These are phyloP conservation scores for Euclidium syriacum DNA, from an alignment of 345 rosid species.

Conservation along the genomic window DNA sequence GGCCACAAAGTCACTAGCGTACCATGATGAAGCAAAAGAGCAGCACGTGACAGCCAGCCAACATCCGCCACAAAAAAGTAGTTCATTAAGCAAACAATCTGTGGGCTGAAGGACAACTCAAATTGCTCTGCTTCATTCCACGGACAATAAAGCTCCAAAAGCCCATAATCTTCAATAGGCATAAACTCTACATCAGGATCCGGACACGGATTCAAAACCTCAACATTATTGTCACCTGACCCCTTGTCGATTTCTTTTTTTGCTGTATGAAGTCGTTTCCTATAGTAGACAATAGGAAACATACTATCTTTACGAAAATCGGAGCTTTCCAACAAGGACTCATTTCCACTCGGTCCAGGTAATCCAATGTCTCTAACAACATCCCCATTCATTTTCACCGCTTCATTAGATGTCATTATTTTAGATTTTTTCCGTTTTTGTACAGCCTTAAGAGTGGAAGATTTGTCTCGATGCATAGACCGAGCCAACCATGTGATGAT, in stretches of 20 bases:
- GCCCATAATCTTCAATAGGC: constrained; percentile 37
- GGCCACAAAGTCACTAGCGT: constrained; percentile 56
- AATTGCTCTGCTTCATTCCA: constrained; percentile 34
- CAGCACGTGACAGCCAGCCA: constrained; percentile 39
- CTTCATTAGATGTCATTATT: constrained; percentile 22
- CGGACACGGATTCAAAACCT: constrained; percentile 21
- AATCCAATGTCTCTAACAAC: constrained; percentile 29
- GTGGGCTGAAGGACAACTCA: constrained; percentile 36
- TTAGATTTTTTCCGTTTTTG: constrained; percentile 51
- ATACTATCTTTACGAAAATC: constrained; percentile 33
- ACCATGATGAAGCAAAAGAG: constrained; percentile 55
- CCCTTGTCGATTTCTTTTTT: constrained; percentile 22
- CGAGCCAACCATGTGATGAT: constrained; percentile 90
- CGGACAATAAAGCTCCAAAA: constrained; percentile 32
- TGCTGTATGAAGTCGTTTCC: constrained; percentile 64
- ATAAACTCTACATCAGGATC: constrained; percentile 35
- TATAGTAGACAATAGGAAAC: constrained; percentile 68
- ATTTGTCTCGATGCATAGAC: constrained; percentile 48
- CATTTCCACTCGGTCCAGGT: constrained; percentile 31
- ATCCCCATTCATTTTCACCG: constrained; percentile 26
- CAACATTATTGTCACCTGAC: constrained; percentile 12
- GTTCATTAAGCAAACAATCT: constrained; percentile 32
- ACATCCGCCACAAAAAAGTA: constrained; percentile 33
- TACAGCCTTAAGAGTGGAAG: constrained; percentile 44
- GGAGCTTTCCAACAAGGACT: constrained; percentile 32